These are phyloP conservation scores for Thraustotheca clavata DNA, from an alignment of 352 stramenopile genomes.

Conservation along the genomic window DNA sequence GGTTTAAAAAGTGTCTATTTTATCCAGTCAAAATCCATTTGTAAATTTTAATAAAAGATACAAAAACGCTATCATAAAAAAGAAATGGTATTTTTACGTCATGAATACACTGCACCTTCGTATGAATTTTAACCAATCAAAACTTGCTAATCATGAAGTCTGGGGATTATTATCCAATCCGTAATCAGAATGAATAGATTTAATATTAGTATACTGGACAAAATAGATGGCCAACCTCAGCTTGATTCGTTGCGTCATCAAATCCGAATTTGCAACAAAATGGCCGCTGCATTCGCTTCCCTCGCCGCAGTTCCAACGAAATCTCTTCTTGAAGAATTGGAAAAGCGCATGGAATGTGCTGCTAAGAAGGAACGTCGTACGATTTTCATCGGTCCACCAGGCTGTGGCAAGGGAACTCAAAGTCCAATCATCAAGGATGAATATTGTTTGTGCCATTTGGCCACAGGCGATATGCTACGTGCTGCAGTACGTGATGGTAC, in stretches of 20 bases:
- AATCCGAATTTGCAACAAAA: slow-evolving; percentile 15
- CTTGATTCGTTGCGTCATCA: too few species aligned
- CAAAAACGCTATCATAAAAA: too few species aligned
- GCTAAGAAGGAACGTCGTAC: slow-evolving; percentile 91
- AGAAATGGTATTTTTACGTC: too few species aligned
- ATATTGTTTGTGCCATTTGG: slow-evolving; percentile 97
- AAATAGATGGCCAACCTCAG: slow-evolving; percentile 1
- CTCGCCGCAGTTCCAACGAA: slow-evolving; percentile 76
- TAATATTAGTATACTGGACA: neutral
- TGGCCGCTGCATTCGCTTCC: neutral
- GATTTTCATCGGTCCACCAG: slow-evolving; percentile 92
- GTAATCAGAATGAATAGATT: neutral
- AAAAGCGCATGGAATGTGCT: slow-evolving; percentile 88
- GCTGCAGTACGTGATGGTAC: slow-evolving; percentile 93
- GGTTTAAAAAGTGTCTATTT: too few species aligned
- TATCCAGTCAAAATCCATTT: too few species aligned
- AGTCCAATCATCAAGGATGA: slow-evolving; percentile 96
- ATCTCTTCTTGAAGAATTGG: slow-evolving; percentile 82
- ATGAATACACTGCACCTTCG: too few species aligned
- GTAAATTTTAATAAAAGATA: too few species aligned
- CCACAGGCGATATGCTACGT: slow-evolving; percentile 99
- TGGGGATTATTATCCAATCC: neutral
- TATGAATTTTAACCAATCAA: too few species aligned
- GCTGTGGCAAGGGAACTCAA: slow-evolving; percentile 98
- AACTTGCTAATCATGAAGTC: too few species aligned